Evolutionary conservation across 495 filamentous ascomycete species (phyloP), one percentile per base, ranked within the genome.

Genomic region (Aspergillus biplanus): DNA sequence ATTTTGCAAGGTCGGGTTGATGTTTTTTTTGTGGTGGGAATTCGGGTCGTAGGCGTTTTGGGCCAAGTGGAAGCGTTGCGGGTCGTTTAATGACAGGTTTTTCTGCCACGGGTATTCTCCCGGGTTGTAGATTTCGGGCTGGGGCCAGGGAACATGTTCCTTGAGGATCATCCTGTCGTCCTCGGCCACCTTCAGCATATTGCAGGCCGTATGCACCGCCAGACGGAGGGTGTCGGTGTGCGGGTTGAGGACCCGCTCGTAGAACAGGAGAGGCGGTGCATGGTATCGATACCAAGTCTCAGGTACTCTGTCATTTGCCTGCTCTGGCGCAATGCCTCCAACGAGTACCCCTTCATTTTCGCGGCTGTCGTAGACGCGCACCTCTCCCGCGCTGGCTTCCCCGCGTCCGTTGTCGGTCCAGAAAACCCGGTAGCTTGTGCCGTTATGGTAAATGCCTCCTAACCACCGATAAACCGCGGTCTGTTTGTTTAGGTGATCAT

Each of bases 401-500:
- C 75, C 76, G 27, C 69, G 68, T 27, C 69, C 37, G 0, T 54
- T 44, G 27, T 79, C 73, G 6, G 54, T 68, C 78, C 78, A 81
- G 52, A 65, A 78, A 16, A 80, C 65, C 1, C 76, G 75, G 31
- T 67, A 66, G 46, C 70, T 63, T 0, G 34, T 15, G 1, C 37
- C 37, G 7, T 65, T 18, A 6, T 58, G 58, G 52, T 81, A 81
- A n/a, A 78, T 67, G 0, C 79, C 79, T 0, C 79, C 79, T 9
- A 81, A 62, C 79, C 79, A 81, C 27, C 78, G 75, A 64, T 81
- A 81, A 2, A 42, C 34, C 2, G 71, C 77, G 0, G 34, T 48
- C 4, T 58, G 35, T 3, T 50, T 11, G 1, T 52, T 32, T 1
- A 66, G 70, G 2, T 62, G 4, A 1, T 39, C 11, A 52, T 75